phyloP scores from a whole-genome alignment of 192 early-diverging fungal genomes.

The Umbelopsis ramanniana region DNA sequence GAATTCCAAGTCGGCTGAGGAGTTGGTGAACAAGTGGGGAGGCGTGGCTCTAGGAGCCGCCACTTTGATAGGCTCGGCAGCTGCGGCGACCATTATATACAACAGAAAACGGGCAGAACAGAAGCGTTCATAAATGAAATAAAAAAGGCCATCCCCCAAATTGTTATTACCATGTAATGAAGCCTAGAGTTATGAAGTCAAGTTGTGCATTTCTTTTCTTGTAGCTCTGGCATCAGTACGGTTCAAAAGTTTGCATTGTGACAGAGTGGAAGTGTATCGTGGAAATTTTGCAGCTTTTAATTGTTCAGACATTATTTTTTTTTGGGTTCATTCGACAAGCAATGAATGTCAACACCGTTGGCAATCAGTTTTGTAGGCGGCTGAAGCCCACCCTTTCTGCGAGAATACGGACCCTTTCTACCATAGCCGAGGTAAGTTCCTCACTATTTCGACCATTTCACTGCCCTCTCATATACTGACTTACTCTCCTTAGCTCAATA shows the following conservation, averaged over 20 bases:
- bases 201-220: too few relatives aligned
- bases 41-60: constrained; percentile 11
- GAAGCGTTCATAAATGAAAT: background rate
- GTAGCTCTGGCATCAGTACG: too few relatives aligned
- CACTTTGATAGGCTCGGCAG: background rate
- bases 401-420: background rate
- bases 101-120: constrained; percentile 1
- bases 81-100: background rate
- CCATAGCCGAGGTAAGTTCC: constrained; percentile 1
- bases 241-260: too few relatives aligned
- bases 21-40: background rate
- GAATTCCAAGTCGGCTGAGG: constrained; percentile 1
- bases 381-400: background rate
- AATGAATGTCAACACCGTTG: background rate
- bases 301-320: background rate
- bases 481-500: background rate
- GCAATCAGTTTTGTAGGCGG: background rate
- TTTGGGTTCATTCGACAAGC: background rate
- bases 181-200: too few relatives aligned
- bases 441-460: background rate
- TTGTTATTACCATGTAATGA: too few relatives aligned
- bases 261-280: too few relatives aligned
- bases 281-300: too few relatives aligned
- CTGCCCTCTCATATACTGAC: background rate
- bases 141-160: background rate